A percentile compares a stretch with the other conserved stretches of the same genome.
These are phyloP conservation scores for Gilbertella persicaria DNA, from an alignment of 371 early-diverging fungal species.

Conservation along the genomic window DNA sequence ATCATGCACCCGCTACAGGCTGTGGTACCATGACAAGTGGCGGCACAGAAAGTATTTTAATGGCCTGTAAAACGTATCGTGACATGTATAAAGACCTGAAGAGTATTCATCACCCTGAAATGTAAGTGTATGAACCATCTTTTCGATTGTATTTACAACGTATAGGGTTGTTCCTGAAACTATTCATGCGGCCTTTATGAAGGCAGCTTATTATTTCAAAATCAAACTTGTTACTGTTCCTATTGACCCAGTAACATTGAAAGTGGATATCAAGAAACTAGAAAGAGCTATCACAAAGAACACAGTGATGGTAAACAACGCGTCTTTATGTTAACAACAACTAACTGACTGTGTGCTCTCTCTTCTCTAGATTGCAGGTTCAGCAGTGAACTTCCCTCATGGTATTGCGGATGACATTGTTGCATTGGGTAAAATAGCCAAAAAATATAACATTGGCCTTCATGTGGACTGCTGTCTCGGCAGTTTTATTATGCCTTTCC, in stretches of 20 bases:
- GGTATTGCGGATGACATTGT: constrained; percentile 93
- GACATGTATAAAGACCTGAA: constrained; percentile 72
- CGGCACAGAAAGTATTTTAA: constrained; percentile 93
- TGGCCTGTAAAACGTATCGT: constrained; percentile 91
- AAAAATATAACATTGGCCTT: constrained; percentile 79
- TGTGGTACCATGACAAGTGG: constrained; percentile 92
- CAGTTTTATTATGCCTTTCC: constrained; percentile 93
- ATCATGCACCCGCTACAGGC: constrained; percentile 75
- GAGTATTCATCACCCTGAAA: constrained; percentile 88
- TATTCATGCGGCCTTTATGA: constrained; percentile 95
- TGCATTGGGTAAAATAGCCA: constrained; percentile 79
- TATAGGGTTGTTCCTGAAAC: constrained; percentile 85
- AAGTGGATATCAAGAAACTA: constrained; percentile 77
- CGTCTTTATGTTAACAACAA: no score
- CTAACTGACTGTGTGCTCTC: neutral
- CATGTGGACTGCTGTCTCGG: constrained; percentile 98
- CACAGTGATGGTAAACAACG: constrained; percentile 75
- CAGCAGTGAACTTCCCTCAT: constrained; percentile 92
- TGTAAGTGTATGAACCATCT: constrained; percentile 51
- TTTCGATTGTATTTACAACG: neutral
- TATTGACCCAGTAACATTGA: constrained; percentile 75
- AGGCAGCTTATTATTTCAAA: constrained; percentile 89
- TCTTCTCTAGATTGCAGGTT: constrained; percentile 74
- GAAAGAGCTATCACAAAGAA: constrained; percentile 82
- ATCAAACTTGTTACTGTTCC: constrained; percentile 86